These are phyloP conservation scores for Alternaria tenuissima DNA, from an alignment of 2,329 filamentous ascomycete genomes.

Conservation along the genomic window DNA sequence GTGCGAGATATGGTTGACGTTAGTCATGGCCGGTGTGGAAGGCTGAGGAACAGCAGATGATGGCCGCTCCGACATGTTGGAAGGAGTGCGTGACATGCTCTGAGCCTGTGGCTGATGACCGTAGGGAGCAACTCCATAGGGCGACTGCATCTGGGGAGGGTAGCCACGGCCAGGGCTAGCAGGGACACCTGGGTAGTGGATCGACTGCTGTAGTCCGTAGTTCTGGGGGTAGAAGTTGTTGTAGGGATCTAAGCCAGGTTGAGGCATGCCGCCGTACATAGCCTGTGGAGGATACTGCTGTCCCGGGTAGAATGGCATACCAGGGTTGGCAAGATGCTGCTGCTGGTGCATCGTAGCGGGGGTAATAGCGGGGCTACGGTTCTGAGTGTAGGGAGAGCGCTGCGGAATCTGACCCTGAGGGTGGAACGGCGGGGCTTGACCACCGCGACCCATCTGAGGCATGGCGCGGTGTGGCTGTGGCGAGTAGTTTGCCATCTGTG, in stretches of 20 bases:
- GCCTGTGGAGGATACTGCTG: constrained; percentile 68
- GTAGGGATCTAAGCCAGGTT: constrained; percentile 54
- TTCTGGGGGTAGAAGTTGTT: constrained; percentile 57
- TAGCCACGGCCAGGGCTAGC: constrained; percentile 57
- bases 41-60: constrained; percentile 68
- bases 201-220: constrained; percentile 55
- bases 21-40: constrained; percentile 60
- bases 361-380: constrained; percentile 63
- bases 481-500: constrained; percentile 53
- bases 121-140: constrained; percentile 62
- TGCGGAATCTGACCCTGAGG: constrained; percentile 61
- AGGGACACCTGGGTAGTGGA: constrained; percentile 57
- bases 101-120: constrained; percentile 66
- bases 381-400: constrained; percentile 68
- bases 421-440: constrained; percentile 63
- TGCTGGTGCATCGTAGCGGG: constrained; percentile 73
- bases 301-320: constrained; percentile 70
- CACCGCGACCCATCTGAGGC: constrained; percentile 60
- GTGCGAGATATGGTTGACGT: constrained; percentile 55
- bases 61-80: constrained; percentile 64
- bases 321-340: constrained; percentile 58
- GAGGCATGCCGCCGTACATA: constrained; percentile 63
- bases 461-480: constrained; percentile 63
- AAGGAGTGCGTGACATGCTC: constrained; percentile 72
- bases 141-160: constrained; percentile 55